Evolutionary conservation across 768 basidiomycete genomes (phyloP), one percentile per base, ranked within the genome.

Genomic region (Leccinum uliginosum): DNA sequence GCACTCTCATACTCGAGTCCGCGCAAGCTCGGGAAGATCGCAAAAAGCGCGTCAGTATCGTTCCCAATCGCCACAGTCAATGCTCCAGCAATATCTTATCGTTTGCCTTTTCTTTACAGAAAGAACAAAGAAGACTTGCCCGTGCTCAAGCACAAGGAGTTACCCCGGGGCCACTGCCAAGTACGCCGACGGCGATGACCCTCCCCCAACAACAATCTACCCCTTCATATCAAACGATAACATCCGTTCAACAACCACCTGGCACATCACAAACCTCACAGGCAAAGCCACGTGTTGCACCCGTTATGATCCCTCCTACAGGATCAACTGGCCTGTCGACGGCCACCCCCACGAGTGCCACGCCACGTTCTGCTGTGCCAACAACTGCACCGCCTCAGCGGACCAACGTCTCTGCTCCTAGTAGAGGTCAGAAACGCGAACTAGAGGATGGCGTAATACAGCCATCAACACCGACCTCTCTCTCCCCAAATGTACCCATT

Each of bases 1-100:
- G 76, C 54, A 69, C 80, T 8, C 74, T 89, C 23, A 76, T 89
- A 4, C 71, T 80, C 29, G 87, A 87, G 70, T 84, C 86, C 5
- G 82, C 85, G 1, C 88, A 89, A 71, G 88, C 87, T 43, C 75
- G 84, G 54, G 88, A 89, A 70, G 87, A 89, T 73, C 77, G 87
- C 68, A 89, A 84, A 77, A 85, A 82, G 74, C 81, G 86, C 77
- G 87, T 87, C 49, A 64, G 86, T 81, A 46, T 59, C 24, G 21
- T 40, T 17, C 34, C 10, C 15, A 51, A 44, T 57, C 56, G 32
- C 40, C 55, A 46, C 40, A 19, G 30, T 32, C 30, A 32, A 32
- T 32, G 30, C 57, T 56, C 48, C 32, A n/a, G 17, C 48, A 52
- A 59, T 68, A 50, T 44, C 60, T 62, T 40, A 58, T 52, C 50